Conservation (phyloP, 2,329 filamentous ascomycete species). For the Emmonsiellopsis sp. region DNA sequence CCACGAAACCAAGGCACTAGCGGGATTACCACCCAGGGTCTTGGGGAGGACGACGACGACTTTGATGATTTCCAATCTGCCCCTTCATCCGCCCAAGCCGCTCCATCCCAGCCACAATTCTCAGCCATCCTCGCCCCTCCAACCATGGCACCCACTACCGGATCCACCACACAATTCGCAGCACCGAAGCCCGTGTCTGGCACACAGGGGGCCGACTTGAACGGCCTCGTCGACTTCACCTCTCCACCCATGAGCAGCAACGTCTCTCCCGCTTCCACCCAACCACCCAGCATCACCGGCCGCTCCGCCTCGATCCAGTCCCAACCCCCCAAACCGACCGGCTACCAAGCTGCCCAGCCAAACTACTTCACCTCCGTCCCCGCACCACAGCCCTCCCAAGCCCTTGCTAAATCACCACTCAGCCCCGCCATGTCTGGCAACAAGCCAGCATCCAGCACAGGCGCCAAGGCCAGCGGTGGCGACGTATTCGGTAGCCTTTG, state of each 20-base stretch:
- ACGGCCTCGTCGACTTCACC: conserved; percentile 67
- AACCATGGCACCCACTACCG: conserved; percentile 33
- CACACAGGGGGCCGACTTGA: conserved; percentile 69
- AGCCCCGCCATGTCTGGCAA: conserved; percentile 31
- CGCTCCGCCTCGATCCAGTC: conserved; percentile 30
- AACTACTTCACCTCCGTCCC: conserved; percentile 91
- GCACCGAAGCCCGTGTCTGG: conserved; percentile 78
- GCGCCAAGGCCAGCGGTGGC: conserved; percentile 44
- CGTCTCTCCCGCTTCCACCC: conserved; percentile 54
- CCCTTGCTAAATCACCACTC: conserved; percentile 24
- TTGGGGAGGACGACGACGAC: conserved; percentile 67
- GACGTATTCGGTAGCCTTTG: conserved; percentile 90
- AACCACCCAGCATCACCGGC: conserved; percentile 41
- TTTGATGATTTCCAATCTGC: conserved; percentile 98
- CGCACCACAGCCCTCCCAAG: conserved; percentile 25
- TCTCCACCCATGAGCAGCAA: conserved; percentile 50
- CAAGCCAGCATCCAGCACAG: conserved; percentile 40
- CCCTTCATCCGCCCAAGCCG: conserved; percentile 38
- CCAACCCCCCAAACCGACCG: conserved; percentile 45
- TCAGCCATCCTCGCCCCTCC: conserved; percentile 32
- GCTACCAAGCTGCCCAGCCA: conserved; percentile 68
- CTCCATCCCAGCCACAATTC: conserved; percentile 25
- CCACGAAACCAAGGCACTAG: conserved; percentile 37
- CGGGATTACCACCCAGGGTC: conserved; percentile 36
- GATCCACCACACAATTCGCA: conserved; percentile 58